These are phyloP conservation scores for Tetrastigma voinierianum DNA, from an alignment of 164 flowering plant species.

Conservation along the genomic window DNA sequence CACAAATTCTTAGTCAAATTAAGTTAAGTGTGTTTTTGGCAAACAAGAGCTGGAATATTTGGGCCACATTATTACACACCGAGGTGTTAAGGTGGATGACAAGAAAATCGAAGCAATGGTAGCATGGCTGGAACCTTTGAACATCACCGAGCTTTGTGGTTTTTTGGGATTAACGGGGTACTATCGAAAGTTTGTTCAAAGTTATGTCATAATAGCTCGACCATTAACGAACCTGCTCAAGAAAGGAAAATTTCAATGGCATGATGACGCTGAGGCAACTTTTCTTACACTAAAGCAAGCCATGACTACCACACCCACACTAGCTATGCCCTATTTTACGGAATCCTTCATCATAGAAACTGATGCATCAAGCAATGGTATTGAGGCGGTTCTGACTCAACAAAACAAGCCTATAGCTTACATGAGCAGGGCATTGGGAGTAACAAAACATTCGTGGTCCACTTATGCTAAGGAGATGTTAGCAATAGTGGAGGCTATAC, in stretches of 20 bases:
- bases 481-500: not conserved
- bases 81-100: not conserved
- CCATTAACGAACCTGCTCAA: conserved; percentile 1
- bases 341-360: not conserved
- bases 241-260: not conserved
- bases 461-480: not conserved
- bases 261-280: not conserved
- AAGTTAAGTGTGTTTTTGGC: not conserved
- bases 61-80: not conserved
- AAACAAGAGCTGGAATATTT: not conserved
- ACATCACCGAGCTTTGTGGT: not conserved
- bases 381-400: not conserved
- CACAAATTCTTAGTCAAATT: conserved; percentile 6
- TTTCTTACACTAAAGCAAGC: not conserved
- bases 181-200: not conserved
- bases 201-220: not conserved
- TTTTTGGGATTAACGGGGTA: not conserved
- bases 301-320: not conserved
- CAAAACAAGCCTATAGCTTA: not conserved
- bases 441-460: not conserved
- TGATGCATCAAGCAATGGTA: not conserved
- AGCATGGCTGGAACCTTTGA: too few relatives aligned
- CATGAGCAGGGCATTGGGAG: not conserved
- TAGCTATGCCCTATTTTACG: not conserved
- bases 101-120: not conserved